Conservation (phyloP, 108 stramenopile species). For the Nannochloropsis gaditana region DNA sequence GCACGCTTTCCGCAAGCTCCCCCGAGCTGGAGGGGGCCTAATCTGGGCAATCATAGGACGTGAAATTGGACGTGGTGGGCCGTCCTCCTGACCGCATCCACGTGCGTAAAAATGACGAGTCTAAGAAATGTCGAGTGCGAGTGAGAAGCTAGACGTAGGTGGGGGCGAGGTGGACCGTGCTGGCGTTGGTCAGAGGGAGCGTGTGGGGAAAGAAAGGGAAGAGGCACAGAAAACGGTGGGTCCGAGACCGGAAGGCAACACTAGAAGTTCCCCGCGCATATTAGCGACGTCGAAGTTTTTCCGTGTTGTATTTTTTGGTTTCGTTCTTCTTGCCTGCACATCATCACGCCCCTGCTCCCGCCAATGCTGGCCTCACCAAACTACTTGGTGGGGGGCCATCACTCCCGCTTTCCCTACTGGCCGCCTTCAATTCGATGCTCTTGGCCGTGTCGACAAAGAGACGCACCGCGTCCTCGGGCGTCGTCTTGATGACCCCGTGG, state of each 20-base stretch:
- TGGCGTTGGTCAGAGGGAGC: no score
- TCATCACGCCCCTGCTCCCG: conserved; percentile 59
- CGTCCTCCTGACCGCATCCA: no score
- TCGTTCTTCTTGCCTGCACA: neutral
- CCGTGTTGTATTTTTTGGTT: neutral
- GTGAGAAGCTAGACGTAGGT: no score
- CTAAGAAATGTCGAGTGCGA: no score
- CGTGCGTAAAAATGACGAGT: no score
- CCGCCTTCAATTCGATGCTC: conserved; percentile 12
- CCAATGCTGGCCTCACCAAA: conserved; percentile 57
- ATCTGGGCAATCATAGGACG: neutral
- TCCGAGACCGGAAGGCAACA: no score
- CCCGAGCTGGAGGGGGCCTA: neutral
- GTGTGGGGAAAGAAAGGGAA: no score
- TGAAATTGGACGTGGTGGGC: no score
- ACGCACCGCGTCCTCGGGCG: conserved; percentile 84
- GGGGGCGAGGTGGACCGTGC: no score
- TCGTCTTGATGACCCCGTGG: conserved; percentile 94
- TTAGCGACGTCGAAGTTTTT: neutral
- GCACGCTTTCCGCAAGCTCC: neutral
- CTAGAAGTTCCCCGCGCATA: no score
- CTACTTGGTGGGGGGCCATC: conserved; percentile 33
- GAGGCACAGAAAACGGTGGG: no score
- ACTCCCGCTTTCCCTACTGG: conserved; percentile 49
- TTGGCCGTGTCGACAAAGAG: conserved; percentile 86